Base-by-base conservation (phyloP, 345 rosid genomes). In the Excoecaria agallocha region DNA sequence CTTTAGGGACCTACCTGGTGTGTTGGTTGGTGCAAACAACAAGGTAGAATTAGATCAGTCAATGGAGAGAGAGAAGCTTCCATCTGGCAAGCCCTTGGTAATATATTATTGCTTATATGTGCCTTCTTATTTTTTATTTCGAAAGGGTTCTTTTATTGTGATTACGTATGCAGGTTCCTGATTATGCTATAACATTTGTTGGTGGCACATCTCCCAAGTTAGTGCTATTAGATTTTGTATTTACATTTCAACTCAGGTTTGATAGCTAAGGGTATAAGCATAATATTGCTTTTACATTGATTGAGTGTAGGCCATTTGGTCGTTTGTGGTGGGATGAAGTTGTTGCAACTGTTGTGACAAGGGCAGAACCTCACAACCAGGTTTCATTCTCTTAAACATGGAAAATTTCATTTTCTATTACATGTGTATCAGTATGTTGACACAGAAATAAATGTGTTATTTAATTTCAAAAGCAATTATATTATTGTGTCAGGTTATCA, bases 311-410 rank as follows among this genome's bases (percentile, higher is more conserved):
- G 76, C 85, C 87, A 6, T 86, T 84, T 62, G 85, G 83, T 8
- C 82, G 84, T 16, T 22, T 80, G 1, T 82, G 87, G 84, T 74
- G 84, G 81, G 83, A 82, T 56, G 80, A 82, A n/a, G 71, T 74
- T 39, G 81, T 82, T n/a, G 64, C 62, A 2, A 84, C 89, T 0
- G 82, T 84, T 12, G 83, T 86, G 74, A 82, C 85, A 45, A 74
- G 87, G 54, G 81, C 85, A 0, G 83, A 84, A 54, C 89, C 85
- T 35, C 87, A 84, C 64, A 86, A 84, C 64, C 83, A 79, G 71
- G 87, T 80, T 39, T 11, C 6, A 4, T 55, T 17, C 19, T 52
- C 4, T 52, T 12, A 54, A 3, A 19, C n/a, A 1, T n/a, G 5
- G 1, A 54, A 12, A 13, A 13, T 51, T 12, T 15, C 17, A 51